Evolutionary conservation across 116 monocot genomes (phyloP), one percentile per base, ranked within the genome.

Genomic region (Cymodocea nodosa): DNA sequence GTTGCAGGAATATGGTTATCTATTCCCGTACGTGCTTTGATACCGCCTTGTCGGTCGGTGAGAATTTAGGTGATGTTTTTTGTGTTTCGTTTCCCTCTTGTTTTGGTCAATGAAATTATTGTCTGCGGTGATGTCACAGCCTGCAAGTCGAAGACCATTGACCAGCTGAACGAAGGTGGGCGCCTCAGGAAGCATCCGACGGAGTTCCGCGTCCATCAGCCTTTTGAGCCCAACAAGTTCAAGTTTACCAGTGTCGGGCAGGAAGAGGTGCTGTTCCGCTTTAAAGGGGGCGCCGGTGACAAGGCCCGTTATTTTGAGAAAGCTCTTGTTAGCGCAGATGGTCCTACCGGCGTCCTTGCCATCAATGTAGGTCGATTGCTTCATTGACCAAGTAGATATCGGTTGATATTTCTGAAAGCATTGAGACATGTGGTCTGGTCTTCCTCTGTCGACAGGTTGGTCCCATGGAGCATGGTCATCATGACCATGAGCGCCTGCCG

Each of bases 231-330:
- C 0, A 66, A 60, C 5, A 84, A 88, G 79, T 88, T 88, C 72
- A 84, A 88, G 68, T 88, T 88, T 73, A 84, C 79, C 54, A 88
- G 84, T 60, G 79, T 84, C 36, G 88, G 81, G 14, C 88, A 84
- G 79, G 88, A 88, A 64, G 88, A 88, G 68, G 84, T 79, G 15
- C 77, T 84, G 57, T 77, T 88, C 71, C 74, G 84, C 30, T 84
- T 84, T 61, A 79, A 88, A 64, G 77, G 55, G 40, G 69, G 81
- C 25, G 35, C 53, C n/a, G 66, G 72, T 25, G 70, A 69, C 35
- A 37, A 39, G 13, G 5, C 70, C 50, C 63, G 49, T 13, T 84
- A 79, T 63, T 75, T 79, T 35, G 75, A 79, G 67, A 72, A 50
- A 12, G 81, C 79, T 14, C 52, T 66, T 44, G 77, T 79, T 20